phyloP scores from a whole-genome alignment of 768 basidiomycete genomes.

The Pulveroboletus ravenelii region DNA sequence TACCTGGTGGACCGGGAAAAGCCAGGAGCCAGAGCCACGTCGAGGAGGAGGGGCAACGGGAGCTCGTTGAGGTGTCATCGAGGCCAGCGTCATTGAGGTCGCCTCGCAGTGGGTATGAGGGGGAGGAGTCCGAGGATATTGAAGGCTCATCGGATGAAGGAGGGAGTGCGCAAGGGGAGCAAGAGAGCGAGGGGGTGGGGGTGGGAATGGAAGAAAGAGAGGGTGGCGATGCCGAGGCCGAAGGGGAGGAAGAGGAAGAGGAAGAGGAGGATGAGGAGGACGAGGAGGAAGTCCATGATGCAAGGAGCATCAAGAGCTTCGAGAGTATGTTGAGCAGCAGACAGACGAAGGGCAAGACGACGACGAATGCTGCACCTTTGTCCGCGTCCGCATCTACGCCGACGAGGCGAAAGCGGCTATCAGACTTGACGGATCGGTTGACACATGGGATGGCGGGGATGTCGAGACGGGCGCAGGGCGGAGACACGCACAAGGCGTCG shows the following conservation, averaged over 20 bases:
- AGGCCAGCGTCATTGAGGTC: conserved; percentile 45
- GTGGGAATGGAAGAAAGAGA: conserved; percentile 23
- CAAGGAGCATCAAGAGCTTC: conserved; percentile 80
- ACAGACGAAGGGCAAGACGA: conserved; percentile 19
- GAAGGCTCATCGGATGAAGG: conserved; percentile 4
- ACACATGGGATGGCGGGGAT: conserved; percentile 64
- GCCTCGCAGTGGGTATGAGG: conserved; percentile 7
- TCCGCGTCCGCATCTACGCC: not conserved
- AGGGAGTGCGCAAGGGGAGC: not conserved
- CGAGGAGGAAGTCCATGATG: conserved; percentile 42
- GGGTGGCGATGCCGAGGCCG: conserved; percentile 22
- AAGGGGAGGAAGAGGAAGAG: no score
- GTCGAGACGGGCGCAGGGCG: conserved; percentile 38
- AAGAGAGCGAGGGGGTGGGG: conserved; percentile 16
- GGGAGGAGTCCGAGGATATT: conserved; percentile 18
- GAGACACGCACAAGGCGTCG: conserved; percentile 34
- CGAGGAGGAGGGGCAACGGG: conserved; percentile 40
- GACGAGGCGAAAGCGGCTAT: conserved; percentile 48
- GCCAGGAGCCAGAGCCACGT: conserved; percentile 2
- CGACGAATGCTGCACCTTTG: no score
- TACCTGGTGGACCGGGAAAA: conserved; percentile 38
- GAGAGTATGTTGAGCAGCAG: conserved; percentile 69
- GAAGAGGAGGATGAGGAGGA: conserved; percentile 3
- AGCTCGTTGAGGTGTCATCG: conserved; percentile 54
- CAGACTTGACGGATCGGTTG: conserved; percentile 64